phyloP scores from a whole-genome alignment of 768 basidiomycete genomes.

The Albatrellus ellisii region DNA sequence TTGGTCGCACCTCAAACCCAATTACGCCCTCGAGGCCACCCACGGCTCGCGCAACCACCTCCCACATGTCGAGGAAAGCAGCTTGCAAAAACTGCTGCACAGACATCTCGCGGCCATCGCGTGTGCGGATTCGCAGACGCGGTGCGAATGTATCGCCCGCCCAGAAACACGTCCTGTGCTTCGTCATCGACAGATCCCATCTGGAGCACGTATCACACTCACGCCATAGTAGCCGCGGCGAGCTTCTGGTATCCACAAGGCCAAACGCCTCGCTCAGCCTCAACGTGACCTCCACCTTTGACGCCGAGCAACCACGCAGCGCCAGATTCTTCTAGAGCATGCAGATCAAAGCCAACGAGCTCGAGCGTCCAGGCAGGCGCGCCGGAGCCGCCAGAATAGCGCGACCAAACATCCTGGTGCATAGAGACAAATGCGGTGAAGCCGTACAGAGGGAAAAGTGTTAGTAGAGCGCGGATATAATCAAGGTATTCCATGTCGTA shows the following conservation, averaged over 20 bases:
- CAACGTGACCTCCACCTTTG: conserved; percentile 58
- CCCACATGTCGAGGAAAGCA: conserved; percentile 69
- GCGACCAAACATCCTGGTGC: conserved; percentile 95
- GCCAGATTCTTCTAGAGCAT: conserved; percentile 64
- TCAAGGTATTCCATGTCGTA: conserved; percentile 77
- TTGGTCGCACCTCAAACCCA: conserved; percentile 65
- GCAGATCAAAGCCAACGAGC: conserved; percentile 72
- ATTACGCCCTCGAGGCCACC: conserved; percentile 68
- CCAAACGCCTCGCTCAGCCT: conserved; percentile 79
- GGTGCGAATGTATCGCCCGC: conserved; percentile 81
- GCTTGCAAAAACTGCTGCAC: conserved; percentile 78
- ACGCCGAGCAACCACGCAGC: conserved; percentile 84
- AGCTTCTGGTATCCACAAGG: conserved; percentile 91
- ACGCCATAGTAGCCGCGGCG: conserved; percentile 90
- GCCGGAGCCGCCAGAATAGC: conserved; percentile 89
- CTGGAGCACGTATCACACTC: conserved; percentile 19
- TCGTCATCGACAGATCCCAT: neutral
- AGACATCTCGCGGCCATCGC: conserved; percentile 36
- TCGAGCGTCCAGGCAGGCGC: conserved; percentile 96
- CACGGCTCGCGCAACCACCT: conserved; percentile 48
- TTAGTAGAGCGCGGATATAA: conserved; percentile 62
- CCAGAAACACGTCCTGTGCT: conserved; percentile 88
- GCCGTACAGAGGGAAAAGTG: conserved; percentile 59
- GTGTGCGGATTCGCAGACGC: conserved; percentile 42
- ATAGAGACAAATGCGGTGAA: conserved; percentile 64